Conservation (phyloP, 2,329 filamentous ascomycete genomes). For the Diaporthe humulicola region DNA sequence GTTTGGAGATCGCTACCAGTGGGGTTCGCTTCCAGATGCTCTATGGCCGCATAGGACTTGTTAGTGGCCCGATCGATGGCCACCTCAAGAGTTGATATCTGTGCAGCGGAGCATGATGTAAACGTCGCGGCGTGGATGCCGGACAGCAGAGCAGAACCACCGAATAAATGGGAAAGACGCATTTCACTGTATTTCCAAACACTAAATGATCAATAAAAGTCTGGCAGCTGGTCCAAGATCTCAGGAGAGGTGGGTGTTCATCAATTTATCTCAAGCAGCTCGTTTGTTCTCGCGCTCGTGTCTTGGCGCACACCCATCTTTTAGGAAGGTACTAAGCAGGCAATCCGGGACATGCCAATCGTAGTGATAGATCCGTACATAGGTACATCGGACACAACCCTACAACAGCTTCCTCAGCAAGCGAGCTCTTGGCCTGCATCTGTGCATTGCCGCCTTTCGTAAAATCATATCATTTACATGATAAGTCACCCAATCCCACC, state of each 20-base stretch:
- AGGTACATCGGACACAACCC: background rate
- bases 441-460: no score
- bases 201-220: background rate
- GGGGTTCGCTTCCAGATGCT: slow-evolving; percentile 13
- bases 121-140: background rate
- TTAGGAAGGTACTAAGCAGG: background rate
- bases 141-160: background rate
- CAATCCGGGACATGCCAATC: background rate
- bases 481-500: background rate
- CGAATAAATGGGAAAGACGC: background rate
- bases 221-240: no score
- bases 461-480: background rate
- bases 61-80: slow-evolving; percentile 12
- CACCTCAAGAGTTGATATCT: slow-evolving; percentile 12
- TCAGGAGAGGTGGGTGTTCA: background rate
- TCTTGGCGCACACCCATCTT: background rate
- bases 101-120: background rate
- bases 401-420: background rate
- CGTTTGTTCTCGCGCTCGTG: background rate
- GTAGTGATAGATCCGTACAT: background rate
- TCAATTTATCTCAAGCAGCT: background rate
- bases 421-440: background rate
- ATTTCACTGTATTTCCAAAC: background rate
- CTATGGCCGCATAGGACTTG: slow-evolving; percentile 6
- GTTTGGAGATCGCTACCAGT: background rate